These are phyloP conservation scores for Leccinum pellstonianum DNA, from an alignment of 768 basidiomycete genomes.

Conservation along the genomic window DNA sequence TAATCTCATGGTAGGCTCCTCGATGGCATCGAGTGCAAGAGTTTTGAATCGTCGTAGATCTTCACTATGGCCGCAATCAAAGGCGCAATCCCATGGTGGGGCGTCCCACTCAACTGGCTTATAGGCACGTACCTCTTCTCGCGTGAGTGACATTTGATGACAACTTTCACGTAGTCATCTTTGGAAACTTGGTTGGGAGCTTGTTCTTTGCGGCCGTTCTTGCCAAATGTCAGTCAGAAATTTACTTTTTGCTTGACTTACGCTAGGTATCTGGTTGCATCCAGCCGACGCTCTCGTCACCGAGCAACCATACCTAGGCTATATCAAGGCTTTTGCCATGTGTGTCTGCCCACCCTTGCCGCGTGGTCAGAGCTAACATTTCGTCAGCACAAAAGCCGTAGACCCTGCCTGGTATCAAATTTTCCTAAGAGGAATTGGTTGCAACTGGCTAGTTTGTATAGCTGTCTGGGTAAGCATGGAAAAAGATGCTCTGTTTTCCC, in stretches of 20 bases:
- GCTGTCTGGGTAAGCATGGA: slow-evolving; percentile 62
- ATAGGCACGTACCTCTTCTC: slow-evolving; percentile 46
- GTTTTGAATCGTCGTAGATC: slow-evolving; percentile 38
- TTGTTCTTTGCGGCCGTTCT: slow-evolving; percentile 69
- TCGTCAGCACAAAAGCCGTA: slow-evolving; percentile 54
- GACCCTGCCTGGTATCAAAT: slow-evolving; percentile 72
- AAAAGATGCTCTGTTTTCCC: neutral
- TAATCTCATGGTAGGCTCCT: slow-evolving; percentile 62
- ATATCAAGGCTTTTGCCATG: slow-evolving; percentile 56
- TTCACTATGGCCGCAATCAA: slow-evolving; percentile 69
- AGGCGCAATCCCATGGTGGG: slow-evolving; percentile 67
- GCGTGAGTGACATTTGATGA: neutral
- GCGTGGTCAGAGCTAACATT: slow-evolving; percentile 2
- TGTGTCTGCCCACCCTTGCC: slow-evolving; percentile 32
- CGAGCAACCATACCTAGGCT: slow-evolving; percentile 53
- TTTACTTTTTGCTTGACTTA: neutral
- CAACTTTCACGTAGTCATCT: slow-evolving; percentile 48
- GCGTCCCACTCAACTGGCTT: slow-evolving; percentile 64
- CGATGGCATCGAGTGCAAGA: neutral
- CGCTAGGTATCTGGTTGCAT: neutral
- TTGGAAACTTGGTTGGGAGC: slow-evolving; percentile 68
- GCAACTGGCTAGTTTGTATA: slow-evolving; percentile 74
- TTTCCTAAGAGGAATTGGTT: slow-evolving; percentile 70
- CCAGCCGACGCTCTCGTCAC: slow-evolving; percentile 62
- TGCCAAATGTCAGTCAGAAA: slow-evolving; percentile 51